phyloP scores from a whole-genome alignment of 2,329 filamentous ascomycete genomes.

The Sphaerulina vaccinii region DNA sequence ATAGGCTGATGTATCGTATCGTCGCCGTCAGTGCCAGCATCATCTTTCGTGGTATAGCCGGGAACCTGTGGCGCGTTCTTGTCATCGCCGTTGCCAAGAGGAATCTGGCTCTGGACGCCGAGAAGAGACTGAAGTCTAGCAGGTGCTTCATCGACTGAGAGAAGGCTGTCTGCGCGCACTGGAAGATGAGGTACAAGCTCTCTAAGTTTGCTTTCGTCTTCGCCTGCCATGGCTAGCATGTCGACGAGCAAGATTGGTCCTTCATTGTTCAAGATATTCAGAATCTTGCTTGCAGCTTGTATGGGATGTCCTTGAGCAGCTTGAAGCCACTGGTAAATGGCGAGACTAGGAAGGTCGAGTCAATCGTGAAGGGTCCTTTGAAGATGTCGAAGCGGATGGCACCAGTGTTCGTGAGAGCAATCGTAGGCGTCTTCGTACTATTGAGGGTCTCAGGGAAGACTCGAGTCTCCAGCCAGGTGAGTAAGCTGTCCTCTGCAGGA shows the following conservation, averaged over 20 bases:
- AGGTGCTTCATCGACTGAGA: constrained; percentile 10
- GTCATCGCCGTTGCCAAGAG: constrained; percentile 13
- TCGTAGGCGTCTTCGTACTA: constrained; percentile 53
- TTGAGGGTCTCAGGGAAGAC: constrained; percentile 62
- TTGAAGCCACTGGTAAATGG: constrained; percentile 80
- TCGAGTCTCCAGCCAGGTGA: constrained; percentile 72
- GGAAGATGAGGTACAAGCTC: constrained; percentile 21
- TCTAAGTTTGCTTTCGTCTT: constrained; percentile 10
- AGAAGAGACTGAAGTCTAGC: constrained; percentile 5
- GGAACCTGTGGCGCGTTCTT: constrained; percentile 46
- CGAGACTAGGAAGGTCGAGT: constrained; percentile 81
- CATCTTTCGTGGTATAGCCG: constrained; percentile 89
- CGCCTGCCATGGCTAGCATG: constrained; percentile 23
- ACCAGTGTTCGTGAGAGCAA: constrained; percentile 84
- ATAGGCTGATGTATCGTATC: constrained; percentile 81
- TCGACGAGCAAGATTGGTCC: constrained; percentile 49
- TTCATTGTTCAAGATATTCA: constrained; percentile 58
- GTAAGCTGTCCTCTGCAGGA: constrained; percentile 71
- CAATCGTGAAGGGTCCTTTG: constrained; percentile 83
- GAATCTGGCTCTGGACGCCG: constrained; percentile 7
- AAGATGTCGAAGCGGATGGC: constrained; percentile 95
- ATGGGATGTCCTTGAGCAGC: constrained; percentile 78
- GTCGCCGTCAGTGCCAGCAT: constrained; percentile 79
- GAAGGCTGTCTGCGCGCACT: constrained; percentile 19
- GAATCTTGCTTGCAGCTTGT: constrained; percentile 69